Conservation (phyloP, 768 basidiomycete genomes). For the Sporobolomyces pararoseus region DNA sequence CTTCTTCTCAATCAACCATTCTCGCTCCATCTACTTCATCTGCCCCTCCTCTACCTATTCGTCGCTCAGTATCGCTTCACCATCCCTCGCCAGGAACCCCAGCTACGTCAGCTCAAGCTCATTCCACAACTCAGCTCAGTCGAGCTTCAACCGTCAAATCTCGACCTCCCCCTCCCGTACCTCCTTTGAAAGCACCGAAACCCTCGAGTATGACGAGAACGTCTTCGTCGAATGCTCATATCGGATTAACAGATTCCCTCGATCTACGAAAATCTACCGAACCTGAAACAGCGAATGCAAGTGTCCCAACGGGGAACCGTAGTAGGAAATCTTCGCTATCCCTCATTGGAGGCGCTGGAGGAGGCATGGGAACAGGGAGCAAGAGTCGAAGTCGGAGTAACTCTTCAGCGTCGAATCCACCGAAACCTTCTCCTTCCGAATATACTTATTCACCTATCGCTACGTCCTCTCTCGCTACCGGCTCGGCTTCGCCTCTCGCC, state of each 20-base stretch:
- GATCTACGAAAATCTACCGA: not conserved
- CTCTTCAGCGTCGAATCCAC: not conserved
- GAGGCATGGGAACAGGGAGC: not conserved
- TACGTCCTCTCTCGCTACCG: too few species aligned
- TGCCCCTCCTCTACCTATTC: not conserved
- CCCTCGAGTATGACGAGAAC: not conserved
- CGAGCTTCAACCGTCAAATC: not conserved
- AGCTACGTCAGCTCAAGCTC: not conserved
- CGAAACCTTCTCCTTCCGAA: not conserved
- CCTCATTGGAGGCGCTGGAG: too few species aligned
- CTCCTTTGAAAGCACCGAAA: not conserved
- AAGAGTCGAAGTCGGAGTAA: slow-evolving; percentile 1
- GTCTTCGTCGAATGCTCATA: not conserved
- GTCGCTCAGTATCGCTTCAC: not conserved
- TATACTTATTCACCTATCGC: not conserved
- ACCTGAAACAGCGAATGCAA: too few species aligned
- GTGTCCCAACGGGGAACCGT: not conserved
- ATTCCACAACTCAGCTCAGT: not conserved
- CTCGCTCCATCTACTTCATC: not conserved
- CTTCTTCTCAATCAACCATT: not conserved
- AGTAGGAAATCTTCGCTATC: not conserved
- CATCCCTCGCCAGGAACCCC: not conserved
- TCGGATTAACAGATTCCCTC: not conserved
- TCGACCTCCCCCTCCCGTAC: not conserved
- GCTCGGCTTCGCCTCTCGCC: not conserved